phyloP scores from a whole-genome alignment of 306 rosid species.

The Abrus precatorius region DNA sequence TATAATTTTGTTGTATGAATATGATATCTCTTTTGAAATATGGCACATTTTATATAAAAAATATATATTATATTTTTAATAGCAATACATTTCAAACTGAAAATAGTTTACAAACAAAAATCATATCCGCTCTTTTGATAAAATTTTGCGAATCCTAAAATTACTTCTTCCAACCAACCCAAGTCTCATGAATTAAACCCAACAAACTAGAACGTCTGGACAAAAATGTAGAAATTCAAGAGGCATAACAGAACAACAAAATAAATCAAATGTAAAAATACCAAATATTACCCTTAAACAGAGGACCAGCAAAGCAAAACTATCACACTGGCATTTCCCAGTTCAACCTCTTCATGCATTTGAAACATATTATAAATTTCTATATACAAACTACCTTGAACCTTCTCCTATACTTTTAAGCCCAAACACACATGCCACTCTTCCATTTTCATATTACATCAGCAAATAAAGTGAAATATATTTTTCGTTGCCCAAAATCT shows the following conservation, averaged over 20 bases:
- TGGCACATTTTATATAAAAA: not conserved
- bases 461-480: not conserved
- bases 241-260: slow-evolving; percentile 11
- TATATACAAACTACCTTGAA: not conserved
- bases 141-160: slow-evolving; percentile 21
- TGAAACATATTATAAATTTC: slow-evolving; percentile 6
- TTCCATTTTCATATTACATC: slow-evolving; percentile 27
- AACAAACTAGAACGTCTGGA: not conserved
- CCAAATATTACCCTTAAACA: not conserved
- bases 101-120: not conserved
- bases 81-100: not conserved
- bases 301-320: not conserved
- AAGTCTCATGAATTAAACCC: slow-evolving; percentile 14
- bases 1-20: too few species aligned
- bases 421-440: not conserved
- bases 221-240: slow-evolving; percentile 9
- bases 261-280: slow-evolving; percentile 16
- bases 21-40: not conserved
- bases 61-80: too few species aligned
- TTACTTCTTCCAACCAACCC: not conserved
- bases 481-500: slow-evolving; percentile 8
- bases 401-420: slow-evolving; percentile 1
- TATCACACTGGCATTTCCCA: not conserved
- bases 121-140: not conserved
- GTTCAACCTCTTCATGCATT: slow-evolving; percentile 10